A percentile compares a stretch with the other conserved stretches of the same genome.
These are phyloP conservation scores for Porogramme epimiltina DNA, from an alignment of 1,284 basidiomycete genomes.

Conservation along the genomic window DNA sequence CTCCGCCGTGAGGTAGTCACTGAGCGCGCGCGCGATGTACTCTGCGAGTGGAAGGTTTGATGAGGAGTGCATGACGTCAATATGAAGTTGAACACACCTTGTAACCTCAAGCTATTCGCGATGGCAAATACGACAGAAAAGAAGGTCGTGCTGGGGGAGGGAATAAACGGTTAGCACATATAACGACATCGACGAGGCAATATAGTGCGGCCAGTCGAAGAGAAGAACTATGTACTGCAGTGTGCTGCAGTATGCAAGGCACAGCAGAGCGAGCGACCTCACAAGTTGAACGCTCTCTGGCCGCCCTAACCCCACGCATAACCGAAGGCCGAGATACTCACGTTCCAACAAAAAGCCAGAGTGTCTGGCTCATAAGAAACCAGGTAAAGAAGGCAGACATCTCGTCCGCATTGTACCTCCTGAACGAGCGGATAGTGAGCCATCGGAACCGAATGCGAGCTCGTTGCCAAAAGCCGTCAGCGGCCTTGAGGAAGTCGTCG, in stretches of 20 bases:
- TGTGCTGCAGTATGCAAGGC: conserved; percentile 13
- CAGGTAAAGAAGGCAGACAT: conserved; percentile 96
- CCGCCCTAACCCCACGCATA: too few relatives aligned
- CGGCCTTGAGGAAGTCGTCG: conserved; percentile 86
- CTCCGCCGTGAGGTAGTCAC: conserved; percentile 90
- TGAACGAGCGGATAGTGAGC: conserved; percentile 95
- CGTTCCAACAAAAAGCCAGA: conserved; percentile 96
- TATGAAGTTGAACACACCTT: conserved; percentile 53
- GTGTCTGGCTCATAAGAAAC: conserved; percentile 91
- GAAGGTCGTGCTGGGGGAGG: conserved; percentile 79
- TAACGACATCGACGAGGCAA: too few relatives aligned
- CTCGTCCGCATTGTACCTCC: conserved; percentile 96
- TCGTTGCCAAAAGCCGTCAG: conserved; percentile 89
- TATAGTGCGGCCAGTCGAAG: too few relatives aligned
- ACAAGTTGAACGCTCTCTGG: too few relatives aligned
- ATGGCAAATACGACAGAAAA: conserved; percentile 92
- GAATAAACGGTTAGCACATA: neutral
- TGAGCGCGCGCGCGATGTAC: conserved; percentile 87
- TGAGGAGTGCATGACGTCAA: neutral
- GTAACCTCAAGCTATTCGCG: conserved; percentile 87
- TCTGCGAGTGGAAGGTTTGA: conserved; percentile 46
- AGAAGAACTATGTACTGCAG: too few relatives aligned
- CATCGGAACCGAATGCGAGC: conserved; percentile 94
- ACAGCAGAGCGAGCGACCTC: too few relatives aligned
- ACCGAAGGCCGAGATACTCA: conserved; percentile 48